Base-by-base conservation (phyloP, 306 rosid genomes). In the Abrus pulchellus region DNA sequence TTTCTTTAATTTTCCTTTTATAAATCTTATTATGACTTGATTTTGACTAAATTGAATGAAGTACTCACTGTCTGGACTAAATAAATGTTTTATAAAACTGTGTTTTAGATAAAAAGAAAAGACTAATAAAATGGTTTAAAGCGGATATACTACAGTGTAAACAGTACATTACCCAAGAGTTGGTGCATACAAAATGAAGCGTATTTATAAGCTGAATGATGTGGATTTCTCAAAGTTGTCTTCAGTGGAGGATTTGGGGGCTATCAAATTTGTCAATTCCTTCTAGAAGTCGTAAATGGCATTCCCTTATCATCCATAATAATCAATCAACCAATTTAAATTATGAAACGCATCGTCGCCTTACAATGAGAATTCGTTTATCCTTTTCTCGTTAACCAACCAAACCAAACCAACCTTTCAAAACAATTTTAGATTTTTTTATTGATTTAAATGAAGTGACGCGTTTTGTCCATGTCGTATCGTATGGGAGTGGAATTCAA, bases 261-360 rank as follows among this genome's bases (percentile, higher is more conserved):
- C 11, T 34, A 36, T 64, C 49, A 64, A 38, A 30, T 1, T 69
- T 6, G 61, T 34, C 64, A 33, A 55, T 20, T 61, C 45, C 59
- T 72, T 80, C 79, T 72, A 49, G 83, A 71, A 79, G 72, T 27
- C 40, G 44, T 20, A 36, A 9, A 9, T 48, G 59, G 1, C 75
- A 48, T 48, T 48, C 45, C 29, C 11, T 20, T 72, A 20, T 53
- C 65, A 10, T 36, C 20, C 9, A 36, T 5, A 9, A 40, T 41
- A 65, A 65, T 41, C 45, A 69, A 68, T 29, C 9, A 72, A 62
- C 7, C 14, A 20, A 72, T 20, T 20, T 20, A 20, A 72, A 27
- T 44, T 14, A 40, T 2, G 7, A 30, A 59, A 59, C 7, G 14
- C 41, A 32, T 59, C 14, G 36, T 5, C 61, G 5, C 7, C 33